phyloP scores from a whole-genome alignment of 352 stramenopile genomes.

The Pythium grandisporangium region DNA sequence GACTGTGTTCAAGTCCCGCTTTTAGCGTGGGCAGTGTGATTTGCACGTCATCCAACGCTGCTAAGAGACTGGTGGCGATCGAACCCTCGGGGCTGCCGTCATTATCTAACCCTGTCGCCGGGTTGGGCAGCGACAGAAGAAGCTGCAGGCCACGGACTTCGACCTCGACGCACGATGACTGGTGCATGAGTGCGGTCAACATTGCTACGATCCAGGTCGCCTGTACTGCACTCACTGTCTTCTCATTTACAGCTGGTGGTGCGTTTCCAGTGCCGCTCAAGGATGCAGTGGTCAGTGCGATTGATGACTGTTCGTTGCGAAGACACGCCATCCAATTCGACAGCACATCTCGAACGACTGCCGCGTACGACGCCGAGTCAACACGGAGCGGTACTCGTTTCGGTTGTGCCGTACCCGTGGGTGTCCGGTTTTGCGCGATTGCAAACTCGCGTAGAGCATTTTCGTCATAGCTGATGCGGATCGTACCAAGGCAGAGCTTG shows the following conservation, averaged over 20 bases:
- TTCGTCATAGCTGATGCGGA: conserved; percentile 61
- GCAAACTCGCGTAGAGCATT: conserved; percentile 12
- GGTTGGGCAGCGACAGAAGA: conserved; percentile 29
- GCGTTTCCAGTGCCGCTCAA: too few species aligned
- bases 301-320: too few species aligned
- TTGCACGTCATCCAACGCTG: conserved; percentile 24
- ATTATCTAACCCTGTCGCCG: too few species aligned
- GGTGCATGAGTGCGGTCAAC: conserved; percentile 42
- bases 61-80: too few species aligned
- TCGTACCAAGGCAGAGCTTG: conserved; percentile 39
- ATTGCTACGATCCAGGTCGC: too few species aligned
- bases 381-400: conserved; percentile 5
- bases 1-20: conserved; percentile 31
- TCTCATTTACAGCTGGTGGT: too few species aligned
- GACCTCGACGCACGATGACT: conserved; percentile 40
- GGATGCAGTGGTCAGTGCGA: too few species aligned
- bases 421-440: not conserved
- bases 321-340: conserved; percentile 25
- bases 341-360: conserved; percentile 38
- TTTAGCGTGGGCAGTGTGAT: conserved; percentile 18
- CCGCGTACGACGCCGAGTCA: conserved; percentile 28
- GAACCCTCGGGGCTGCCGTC: too few species aligned
- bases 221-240: too few species aligned
- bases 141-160: conserved; percentile 33
- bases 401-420: not conserved